phyloP scores from a whole-genome alignment of 805 yeast species.

The Candida patagonica region DNA sequence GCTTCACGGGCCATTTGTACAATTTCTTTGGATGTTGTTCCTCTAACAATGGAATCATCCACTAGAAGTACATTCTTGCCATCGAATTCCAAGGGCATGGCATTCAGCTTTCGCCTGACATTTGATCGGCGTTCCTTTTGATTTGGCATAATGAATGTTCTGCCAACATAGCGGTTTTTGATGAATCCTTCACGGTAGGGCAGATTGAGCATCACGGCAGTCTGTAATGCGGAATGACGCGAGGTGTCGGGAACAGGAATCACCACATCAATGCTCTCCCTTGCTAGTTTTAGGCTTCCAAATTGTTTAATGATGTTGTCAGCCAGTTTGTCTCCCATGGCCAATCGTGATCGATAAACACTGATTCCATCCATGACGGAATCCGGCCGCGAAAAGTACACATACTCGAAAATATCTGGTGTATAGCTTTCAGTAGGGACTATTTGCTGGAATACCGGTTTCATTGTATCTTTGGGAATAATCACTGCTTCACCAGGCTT shows the following conservation, averaged over 20 bases:
- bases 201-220: constrained; percentile 69
- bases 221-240: constrained; percentile 88
- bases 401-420: constrained; percentile 96
- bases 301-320: constrained; percentile 44
- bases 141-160: constrained; percentile 98
- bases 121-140: constrained; percentile 89
- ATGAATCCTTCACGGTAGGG: constrained; percentile 97
- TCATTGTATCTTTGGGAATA: constrained; percentile 64
- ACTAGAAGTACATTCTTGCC: constrained; percentile 81
- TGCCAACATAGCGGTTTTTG: constrained; percentile 92
- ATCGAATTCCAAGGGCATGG: constrained; percentile 87
- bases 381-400: constrained; percentile 96
- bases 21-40: constrained; percentile 93
- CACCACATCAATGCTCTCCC: constrained; percentile 74
- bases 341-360: constrained; percentile 84
- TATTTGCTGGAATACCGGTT: constrained; percentile 80
- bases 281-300: constrained; percentile 36
- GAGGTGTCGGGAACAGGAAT: constrained; percentile 98
- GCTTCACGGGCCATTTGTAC: constrained; percentile 98
- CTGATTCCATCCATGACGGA: constrained; percentile 94
- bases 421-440: constrained; percentile 70
- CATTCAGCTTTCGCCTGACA: constrained; percentile 89
- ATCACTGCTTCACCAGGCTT: constrained; percentile 96
- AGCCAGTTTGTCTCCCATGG: constrained; percentile 90
- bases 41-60: constrained; percentile 96